A percentile compares a stretch with the other conserved stretches of the same genome.
Evolutionary conservation across 805 yeast genomes (phyloP).

Genomic region (Kazachstania kunashirensis): DNA sequence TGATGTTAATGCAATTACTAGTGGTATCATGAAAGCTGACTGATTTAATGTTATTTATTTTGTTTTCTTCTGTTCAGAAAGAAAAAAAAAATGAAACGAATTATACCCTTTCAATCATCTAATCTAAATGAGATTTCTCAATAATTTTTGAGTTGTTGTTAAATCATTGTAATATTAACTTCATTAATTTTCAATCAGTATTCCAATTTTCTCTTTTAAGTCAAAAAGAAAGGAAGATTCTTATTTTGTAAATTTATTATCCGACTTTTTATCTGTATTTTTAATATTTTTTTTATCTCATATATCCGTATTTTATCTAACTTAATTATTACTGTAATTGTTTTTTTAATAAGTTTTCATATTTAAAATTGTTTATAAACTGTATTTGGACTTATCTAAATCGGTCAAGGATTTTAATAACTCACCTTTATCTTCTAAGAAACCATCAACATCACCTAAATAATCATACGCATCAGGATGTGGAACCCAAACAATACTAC

Average conservation of each 20-base stretch:
- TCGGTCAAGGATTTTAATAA: constrained; percentile 42
- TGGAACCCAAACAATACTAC: constrained; percentile 90
- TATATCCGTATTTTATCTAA: too few relatives aligned
- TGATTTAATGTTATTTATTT: background rate
- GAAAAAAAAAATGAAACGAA: background rate
- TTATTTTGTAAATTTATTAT: too few relatives aligned
- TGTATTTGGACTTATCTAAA: constrained; percentile 42
- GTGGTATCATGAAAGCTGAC: background rate
- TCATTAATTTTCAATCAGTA: too few relatives aligned
- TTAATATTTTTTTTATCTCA: too few relatives aligned
- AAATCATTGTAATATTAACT: constrained; percentile 2
- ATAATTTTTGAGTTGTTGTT: constrained; percentile 1
- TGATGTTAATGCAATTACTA: constrained; percentile 38
- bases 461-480: constrained; percentile 59
- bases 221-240: too few relatives aligned
- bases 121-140: background rate
- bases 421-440: constrained; percentile 51
- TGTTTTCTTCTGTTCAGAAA: background rate
- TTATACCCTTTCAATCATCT: background rate
- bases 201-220: too few relatives aligned
- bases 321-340: too few relatives aligned
- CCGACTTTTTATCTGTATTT: background rate
- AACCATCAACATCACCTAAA: constrained; percentile 41
- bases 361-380: constrained; percentile 25
- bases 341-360: background rate